phyloP scores from a whole-genome alignment of 2,329 filamentous ascomycete species.

The Microdochium bolleyi region DNA sequence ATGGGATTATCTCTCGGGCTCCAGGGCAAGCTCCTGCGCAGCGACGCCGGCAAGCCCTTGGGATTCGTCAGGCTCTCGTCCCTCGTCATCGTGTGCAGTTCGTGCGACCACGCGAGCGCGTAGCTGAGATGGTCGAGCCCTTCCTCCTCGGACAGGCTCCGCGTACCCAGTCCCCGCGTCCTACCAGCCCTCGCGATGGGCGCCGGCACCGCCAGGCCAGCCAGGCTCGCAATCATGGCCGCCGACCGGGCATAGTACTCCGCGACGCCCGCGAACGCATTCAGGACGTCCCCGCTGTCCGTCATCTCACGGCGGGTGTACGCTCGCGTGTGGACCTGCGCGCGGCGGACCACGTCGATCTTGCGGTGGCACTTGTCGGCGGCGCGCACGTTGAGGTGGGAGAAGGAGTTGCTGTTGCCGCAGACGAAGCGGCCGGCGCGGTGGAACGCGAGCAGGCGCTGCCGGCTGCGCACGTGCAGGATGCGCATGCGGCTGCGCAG shows the following conservation, averaged over 20 bases:
- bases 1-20: neutral
- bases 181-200: neutral
- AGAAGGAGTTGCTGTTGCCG: constrained; percentile 1
- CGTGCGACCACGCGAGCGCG: neutral
- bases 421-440: neutral
- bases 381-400: neutral
- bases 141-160: neutral
- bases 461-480: neutral
- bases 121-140: neutral
- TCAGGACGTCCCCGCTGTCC: neutral
- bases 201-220: neutral
- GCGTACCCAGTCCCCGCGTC: neutral
- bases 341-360: neutral
- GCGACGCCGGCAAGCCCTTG: neutral
- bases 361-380: neutral
- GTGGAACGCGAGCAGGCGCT: neutral
- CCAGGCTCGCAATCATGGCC: neutral
- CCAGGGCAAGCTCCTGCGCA: neutral
- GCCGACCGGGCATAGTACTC: neutral
- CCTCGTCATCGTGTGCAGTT: neutral
- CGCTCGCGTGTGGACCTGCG: neutral
- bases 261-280: constrained; percentile 1
- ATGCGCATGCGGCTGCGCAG: neutral
- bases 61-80: neutral
- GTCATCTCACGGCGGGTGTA: constrained; percentile 2